Evolutionary conservation across 2,329 filamentous ascomycete species (phyloP), one percentile per base, ranked within the genome.

Genomic region (Lizonia empirigonia): DNA sequence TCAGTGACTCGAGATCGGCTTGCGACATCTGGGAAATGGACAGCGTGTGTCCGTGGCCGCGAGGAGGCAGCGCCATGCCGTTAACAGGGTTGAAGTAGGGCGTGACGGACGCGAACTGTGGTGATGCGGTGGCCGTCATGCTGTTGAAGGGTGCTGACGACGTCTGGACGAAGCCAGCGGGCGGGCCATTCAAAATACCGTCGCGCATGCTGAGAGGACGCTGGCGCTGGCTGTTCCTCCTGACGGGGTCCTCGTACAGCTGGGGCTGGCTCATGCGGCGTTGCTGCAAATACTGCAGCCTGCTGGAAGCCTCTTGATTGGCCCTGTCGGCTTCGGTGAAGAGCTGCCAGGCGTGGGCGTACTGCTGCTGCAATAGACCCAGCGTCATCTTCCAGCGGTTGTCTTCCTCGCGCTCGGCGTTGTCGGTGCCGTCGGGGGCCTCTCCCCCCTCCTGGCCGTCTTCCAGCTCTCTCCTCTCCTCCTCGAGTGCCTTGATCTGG

Each of bases 401-500:
- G 51, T 80, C 79, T 18, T 85, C 73, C 38, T 80, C 70, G 23
- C 58, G 64, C 39, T 69, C 70, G 2, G 58, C 62, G n/a, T 77
- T 37, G 71, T 71, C 84, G 36, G 65, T 62, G 4, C 68, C 70
- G 20, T 74, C 68, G 23, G 72, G 67, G 33, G 72, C 74, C 22
- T 72, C 64, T 5, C 71, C 66, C 18, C 72, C 74, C 30, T 77
- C 74, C 51, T 80, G 77, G 7, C 69, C 73, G 32, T 71, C 65
- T 48, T 73, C 71, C 7, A 73, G 56, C 30, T 81, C 82, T 70
- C 87, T 87, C 40, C 85, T 77, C 58, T 87, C 83, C 51, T 86
- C 85, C 68, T 94, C 90, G 20, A 91, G 79, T 42, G 86, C 82
- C 68, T 90, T 90, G 58, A 93, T 83, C 58, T 87, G 83, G 19